Conservation (phyloP, 2,329 filamentous ascomycete species). For the Tolypocladium tundrense region DNA sequence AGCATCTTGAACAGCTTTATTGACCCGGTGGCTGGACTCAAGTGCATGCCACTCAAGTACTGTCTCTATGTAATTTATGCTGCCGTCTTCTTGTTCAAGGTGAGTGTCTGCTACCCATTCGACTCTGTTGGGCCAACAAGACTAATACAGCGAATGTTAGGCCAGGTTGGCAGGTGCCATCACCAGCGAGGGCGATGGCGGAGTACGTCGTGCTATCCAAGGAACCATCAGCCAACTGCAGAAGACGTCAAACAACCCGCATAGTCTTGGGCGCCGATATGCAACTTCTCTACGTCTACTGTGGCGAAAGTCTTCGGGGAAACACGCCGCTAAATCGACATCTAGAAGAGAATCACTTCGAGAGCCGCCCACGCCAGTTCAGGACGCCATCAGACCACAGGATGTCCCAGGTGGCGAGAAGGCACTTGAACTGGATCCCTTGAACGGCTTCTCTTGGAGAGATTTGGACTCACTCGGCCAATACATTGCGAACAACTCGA, state of each 20-base stretch:
- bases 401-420: constrained; percentile 11
- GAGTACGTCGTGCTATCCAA: constrained; percentile 45
- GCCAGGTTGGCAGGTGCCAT: constrained; percentile 50
- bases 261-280: constrained; percentile 52
- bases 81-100: constrained; percentile 56
- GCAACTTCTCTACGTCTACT: constrained; percentile 49
- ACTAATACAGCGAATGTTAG: constrained; percentile 12
- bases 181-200: constrained; percentile 40
- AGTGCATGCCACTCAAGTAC: constrained; percentile 54
- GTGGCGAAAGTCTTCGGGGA: constrained; percentile 36
- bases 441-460: constrained; percentile 52
- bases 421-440: constrained; percentile 27
- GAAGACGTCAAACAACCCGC: constrained; percentile 44
- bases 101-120: constrained; percentile 10
- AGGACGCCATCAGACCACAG: constrained; percentile 15
- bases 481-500: constrained; percentile 25
- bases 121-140: too few species aligned
- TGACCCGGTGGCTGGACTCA: constrained; percentile 46
- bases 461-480: constrained; percentile 50
- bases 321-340: not conserved
- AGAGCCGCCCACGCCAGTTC: constrained; percentile 14
- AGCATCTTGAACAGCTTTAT: constrained; percentile 49
- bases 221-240: constrained; percentile 50
- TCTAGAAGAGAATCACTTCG: constrained; percentile 2
- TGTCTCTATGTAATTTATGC: constrained; percentile 55